Evolutionary conservation across 805 yeast genomes (phyloP), one percentile per base, ranked within the genome.

Genomic region (Saitoella complicata): DNA sequence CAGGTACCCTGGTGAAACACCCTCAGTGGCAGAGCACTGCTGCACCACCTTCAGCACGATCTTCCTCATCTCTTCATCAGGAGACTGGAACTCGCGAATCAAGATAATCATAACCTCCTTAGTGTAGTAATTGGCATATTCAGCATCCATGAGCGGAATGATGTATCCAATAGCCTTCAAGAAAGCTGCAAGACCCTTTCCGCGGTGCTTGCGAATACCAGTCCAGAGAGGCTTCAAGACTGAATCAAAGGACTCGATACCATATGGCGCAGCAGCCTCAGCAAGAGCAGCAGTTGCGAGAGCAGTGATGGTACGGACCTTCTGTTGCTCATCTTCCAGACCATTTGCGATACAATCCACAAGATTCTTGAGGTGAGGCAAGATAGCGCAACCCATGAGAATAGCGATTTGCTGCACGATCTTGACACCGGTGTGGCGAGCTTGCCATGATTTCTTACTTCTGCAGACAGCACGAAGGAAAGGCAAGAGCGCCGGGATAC

Each of bases 21-120:
- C 74, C 8, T 72, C 76, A 1, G 81, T 67, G 1, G 72, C 60
- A 9, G 84, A 75, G 52, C 91, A 74, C 48, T 72, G 77, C 44
- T 72, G 78, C 32, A 87, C 63, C 6, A 83, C 82, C 32, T 69
- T 64, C 47, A 91, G 59, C 2, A 87, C 80, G 0, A 86, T 72
- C 47, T 72, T 72, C 53, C 75, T 76, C 88, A 87, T 81, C 41
- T 86, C 95, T 49, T 82, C 94, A 55, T 85, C 95, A 0, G 91
- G 86, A 0, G 93, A 74, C 34, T 65, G 59, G 53, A 85, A 82
- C 59, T 87, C 94, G 44, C 91, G 66, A 2, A 74, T 54, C 5
- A 86, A 64, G 31, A 85, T 70, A 12, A 64, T 64, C 68, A 86
- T 72, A 2, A 86, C 70, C 56, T 84, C 93, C 41, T 70, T 70